A percentile compares a stretch with the other conserved stretches of the same genome.
phyloP scores from a whole-genome alignment of 2,329 filamentous ascomycete genomes.

The Aspergillus texensis region DNA sequence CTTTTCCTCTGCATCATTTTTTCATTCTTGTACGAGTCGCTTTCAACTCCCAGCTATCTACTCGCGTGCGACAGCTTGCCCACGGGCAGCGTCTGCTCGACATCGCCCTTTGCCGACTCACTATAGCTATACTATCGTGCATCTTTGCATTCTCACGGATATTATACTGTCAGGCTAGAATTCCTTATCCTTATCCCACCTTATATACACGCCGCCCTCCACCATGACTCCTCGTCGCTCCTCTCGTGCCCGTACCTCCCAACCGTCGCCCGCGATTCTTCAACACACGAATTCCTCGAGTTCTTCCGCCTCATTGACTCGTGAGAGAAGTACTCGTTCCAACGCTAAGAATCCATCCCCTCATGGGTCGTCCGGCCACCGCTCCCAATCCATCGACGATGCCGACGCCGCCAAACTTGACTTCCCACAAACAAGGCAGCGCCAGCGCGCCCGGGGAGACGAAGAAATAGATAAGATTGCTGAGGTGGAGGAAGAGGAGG shows the following conservation, averaged over 20 bases:
- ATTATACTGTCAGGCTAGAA: slow-evolving; percentile 10
- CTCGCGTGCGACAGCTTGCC: slow-evolving; percentile 30
- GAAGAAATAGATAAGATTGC: slow-evolving; percentile 59
- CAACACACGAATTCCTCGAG: slow-evolving; percentile 79
- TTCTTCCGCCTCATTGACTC: slow-evolving; percentile 69
- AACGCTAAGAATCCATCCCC: slow-evolving; percentile 73
- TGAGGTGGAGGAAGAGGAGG: slow-evolving; percentile 59
- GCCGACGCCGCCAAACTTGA: slow-evolving; percentile 59
- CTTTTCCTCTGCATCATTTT: slow-evolving; percentile 14
- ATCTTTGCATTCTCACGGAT: slow-evolving; percentile 7
- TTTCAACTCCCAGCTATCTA: slow-evolving; percentile 23
- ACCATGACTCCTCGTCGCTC: slow-evolving; percentile 79
- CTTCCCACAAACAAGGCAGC: slow-evolving; percentile 71
- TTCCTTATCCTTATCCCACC: slow-evolving; percentile 17
- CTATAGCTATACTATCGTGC: slow-evolving; percentile 7
- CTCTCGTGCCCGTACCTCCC: slow-evolving; percentile 81
- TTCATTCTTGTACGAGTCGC: slow-evolving; percentile 23
- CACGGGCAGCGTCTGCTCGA: slow-evolving; percentile 20
- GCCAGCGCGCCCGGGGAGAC: slow-evolving; percentile 73
- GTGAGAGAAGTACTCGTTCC: slow-evolving; percentile 74
- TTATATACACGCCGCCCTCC: slow-evolving; percentile 16
- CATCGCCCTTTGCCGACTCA: slow-evolving; percentile 8
- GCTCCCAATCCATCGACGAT: slow-evolving; percentile 58
- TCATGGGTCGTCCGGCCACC: slow-evolving; percentile 69
- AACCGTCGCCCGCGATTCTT: slow-evolving; percentile 68